Percentiles rank a stretch among this genome's conserved stretches.
Conservation (phyloP, 306 rosid species). For the Cucurbita argyrosperma region DNA sequence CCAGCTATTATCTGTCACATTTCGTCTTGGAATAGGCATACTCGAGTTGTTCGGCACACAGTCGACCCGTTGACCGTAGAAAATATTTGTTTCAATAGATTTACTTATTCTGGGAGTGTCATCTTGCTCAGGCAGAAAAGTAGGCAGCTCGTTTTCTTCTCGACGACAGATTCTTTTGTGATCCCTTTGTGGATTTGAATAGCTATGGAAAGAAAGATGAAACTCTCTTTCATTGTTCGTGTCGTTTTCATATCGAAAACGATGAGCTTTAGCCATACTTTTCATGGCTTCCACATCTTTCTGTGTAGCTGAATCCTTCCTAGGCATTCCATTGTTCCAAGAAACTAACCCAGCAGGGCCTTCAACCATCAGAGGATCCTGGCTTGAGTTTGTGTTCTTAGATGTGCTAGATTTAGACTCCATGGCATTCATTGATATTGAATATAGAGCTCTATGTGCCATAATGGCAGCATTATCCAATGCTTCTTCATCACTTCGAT, state of each 20-base stretch:
- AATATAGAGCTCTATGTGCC: slow-evolving; percentile 16
- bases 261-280: slow-evolving; percentile 13
- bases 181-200: slow-evolving; percentile 24
- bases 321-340: slow-evolving; percentile 22
- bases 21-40: slow-evolving; percentile 19
- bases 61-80: slow-evolving; percentile 11
- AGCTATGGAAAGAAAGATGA: slow-evolving; percentile 45
- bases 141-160: slow-evolving; percentile 25
- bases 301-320: slow-evolving; percentile 18
- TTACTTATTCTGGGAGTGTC: slow-evolving; percentile 30
- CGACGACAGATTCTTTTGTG: slow-evolving; percentile 28
- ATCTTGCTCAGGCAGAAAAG: slow-evolving; percentile 34
- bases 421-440: slow-evolving; percentile 15
- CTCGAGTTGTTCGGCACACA: slow-evolving; percentile 24
- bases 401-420: slow-evolving; percentile 29
- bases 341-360: slow-evolving; percentile 23
- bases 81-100: slow-evolving; percentile 9
- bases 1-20: slow-evolving; percentile 18
- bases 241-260: slow-evolving; percentile 27
- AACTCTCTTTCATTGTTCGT: slow-evolving; percentile 24
- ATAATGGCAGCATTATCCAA: slow-evolving; percentile 18
- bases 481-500: slow-evolving; percentile 15
- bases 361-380: slow-evolving; percentile 27
- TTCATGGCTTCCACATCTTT: slow-evolving; percentile 30
- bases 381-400: slow-evolving; percentile 31